Evolutionary conservation across 805 yeast species (phyloP).

Genomic region (Hanseniaspora meyeri): DNA sequence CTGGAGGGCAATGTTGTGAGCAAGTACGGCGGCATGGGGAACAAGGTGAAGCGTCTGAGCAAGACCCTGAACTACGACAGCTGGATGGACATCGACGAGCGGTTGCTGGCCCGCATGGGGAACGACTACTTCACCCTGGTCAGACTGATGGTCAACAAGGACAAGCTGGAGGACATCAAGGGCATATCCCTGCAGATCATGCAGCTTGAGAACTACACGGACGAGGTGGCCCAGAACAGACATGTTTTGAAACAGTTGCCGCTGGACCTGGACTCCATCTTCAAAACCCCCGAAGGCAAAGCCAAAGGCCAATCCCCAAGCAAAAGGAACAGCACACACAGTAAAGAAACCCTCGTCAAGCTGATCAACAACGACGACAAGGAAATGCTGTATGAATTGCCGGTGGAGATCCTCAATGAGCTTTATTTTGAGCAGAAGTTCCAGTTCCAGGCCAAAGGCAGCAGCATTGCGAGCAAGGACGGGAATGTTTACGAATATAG

Average conservation of each 20-base stretch:
- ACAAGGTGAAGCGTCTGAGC: not conserved
- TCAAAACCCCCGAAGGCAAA: conserved; percentile 13
- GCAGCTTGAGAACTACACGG: not conserved
- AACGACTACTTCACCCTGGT: conserved; percentile 3
- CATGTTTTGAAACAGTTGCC: not conserved
- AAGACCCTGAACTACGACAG: conserved; percentile 1
- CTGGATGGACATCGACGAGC: not conserved
- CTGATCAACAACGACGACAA: conserved; percentile 34
- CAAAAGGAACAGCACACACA: conserved; percentile 18
- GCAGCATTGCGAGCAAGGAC: not conserved
- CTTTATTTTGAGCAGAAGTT: conserved; percentile 37
- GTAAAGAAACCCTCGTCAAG: conserved; percentile 6
- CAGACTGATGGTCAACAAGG: not conserved
- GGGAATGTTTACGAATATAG: not conserved
- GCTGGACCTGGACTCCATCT: not conserved
- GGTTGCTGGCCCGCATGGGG: not conserved
- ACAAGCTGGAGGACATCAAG: conserved; percentile 1
- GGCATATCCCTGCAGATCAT: conserved; percentile 8
- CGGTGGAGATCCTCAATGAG: conserved; percentile 53
- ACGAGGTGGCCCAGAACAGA: conserved; percentile 10
- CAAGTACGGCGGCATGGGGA: conserved; percentile 10
- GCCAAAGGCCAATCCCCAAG: conserved; percentile 20
- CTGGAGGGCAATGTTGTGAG: conserved; percentile 2
- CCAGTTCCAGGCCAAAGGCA: not conserved
- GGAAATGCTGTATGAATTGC: conserved; percentile 53